phyloP scores from a whole-genome alignment of 164 flowering plant genomes.

The Warburgia ugandensis region DNA sequence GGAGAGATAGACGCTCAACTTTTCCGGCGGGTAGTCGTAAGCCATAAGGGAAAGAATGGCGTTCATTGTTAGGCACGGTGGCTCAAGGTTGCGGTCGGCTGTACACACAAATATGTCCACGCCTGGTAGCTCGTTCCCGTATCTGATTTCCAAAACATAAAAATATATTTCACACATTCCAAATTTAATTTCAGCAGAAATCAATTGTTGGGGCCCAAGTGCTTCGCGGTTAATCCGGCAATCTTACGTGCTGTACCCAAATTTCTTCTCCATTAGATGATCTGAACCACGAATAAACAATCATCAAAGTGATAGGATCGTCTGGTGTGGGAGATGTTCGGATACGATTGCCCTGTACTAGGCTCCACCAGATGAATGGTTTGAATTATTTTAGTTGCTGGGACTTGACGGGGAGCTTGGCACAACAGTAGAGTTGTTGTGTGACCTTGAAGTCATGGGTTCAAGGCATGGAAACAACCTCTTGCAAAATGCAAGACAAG shows the following conservation, averaged over 20 bases:
- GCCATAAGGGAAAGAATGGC: conserved; percentile 39
- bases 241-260: too few relatives aligned
- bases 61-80: conserved; percentile 38
- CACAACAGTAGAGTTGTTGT: too few relatives aligned
- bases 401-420: too few relatives aligned
- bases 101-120: conserved; percentile 49
- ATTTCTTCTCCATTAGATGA: not conserved
- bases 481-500: too few relatives aligned
- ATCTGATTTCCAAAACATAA: conserved; percentile 6
- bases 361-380: too few relatives aligned
- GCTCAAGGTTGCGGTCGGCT: conserved; percentile 38
- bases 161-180: not conserved
- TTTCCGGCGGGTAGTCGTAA: conserved; percentile 37
- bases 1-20: conserved; percentile 34
- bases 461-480: too few relatives aligned
- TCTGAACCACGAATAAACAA: not conserved
- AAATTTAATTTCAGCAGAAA: not conserved
- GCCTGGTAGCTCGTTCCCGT: conserved; percentile 20
- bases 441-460: too few relatives aligned
- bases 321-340: too few relatives aligned
- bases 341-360: too few relatives aligned
- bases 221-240: not conserved
- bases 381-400: too few relatives aligned
- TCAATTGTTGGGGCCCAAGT: not conserved
- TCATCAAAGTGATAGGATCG: not conserved